phyloP scores from a whole-genome alignment of 306 rosid genomes.

The Begonia masoniana region DNA sequence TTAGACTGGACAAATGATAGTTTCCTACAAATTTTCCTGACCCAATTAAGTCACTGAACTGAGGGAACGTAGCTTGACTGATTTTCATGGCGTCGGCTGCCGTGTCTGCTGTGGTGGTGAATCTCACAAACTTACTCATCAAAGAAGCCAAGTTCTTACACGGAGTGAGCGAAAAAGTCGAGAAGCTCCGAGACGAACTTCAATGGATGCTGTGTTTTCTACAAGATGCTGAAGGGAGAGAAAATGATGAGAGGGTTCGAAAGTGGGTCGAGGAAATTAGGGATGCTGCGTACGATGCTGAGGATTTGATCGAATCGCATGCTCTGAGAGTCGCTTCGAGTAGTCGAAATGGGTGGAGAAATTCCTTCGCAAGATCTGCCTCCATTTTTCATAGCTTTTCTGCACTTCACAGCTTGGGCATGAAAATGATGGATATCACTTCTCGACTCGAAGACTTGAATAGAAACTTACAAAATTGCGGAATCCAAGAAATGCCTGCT shows the following conservation, averaged over 20 bases:
- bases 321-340: constrained; percentile 16
- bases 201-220: constrained; percentile 33
- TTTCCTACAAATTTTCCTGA: too few species aligned
- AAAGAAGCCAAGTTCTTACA: constrained; percentile 19
- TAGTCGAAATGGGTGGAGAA: neutral
- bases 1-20: too few species aligned
- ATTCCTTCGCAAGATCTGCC: constrained; percentile 1
- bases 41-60: too few species aligned
- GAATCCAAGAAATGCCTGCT: neutral
- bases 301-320: constrained; percentile 34
- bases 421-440: constrained; percentile 10
- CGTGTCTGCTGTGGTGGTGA: neutral
- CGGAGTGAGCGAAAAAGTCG: constrained; percentile 19
- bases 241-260: constrained; percentile 14
- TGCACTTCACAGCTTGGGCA: constrained; percentile 3
- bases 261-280: constrained; percentile 31
- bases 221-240: constrained; percentile 30
- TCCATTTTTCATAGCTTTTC: neutral
- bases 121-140: constrained; percentile 1
- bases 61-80: too few species aligned
- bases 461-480: neutral
- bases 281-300: constrained; percentile 29
- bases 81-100: constrained; percentile 7
- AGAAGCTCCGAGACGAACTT: constrained; percentile 19
- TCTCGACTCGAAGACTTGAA: constrained; percentile 14